Conservation (phyloP, 352 stramenopile genomes). For the Globisporangium lucens region DNA sequence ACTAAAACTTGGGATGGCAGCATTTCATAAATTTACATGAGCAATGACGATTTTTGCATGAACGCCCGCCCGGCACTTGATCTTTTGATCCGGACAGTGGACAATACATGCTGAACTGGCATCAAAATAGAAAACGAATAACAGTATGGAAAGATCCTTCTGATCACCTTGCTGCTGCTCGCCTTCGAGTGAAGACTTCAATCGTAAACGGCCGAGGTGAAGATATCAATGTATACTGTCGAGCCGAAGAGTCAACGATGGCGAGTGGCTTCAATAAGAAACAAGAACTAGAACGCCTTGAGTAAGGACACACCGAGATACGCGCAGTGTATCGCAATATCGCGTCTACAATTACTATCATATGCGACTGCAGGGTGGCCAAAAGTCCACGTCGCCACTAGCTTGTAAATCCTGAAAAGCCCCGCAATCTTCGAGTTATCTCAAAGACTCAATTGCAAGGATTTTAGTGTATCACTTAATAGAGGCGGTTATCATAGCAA, state of each 20-base stretch:
- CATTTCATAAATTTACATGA: background rate
- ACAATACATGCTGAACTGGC: background rate
- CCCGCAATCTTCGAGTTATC: background rate
- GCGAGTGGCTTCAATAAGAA: background rate
- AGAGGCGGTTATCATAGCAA: background rate
- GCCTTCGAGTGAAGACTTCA: background rate
- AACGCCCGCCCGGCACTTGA: background rate
- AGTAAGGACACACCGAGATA: background rate
- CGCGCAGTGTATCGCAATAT: background rate
- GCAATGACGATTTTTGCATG: background rate
- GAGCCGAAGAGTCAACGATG: background rate
- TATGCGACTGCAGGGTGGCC: background rate
- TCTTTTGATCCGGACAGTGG: background rate
- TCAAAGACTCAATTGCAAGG: background rate
- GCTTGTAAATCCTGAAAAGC: background rate
- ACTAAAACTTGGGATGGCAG: background rate
- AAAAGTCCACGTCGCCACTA: background rate
- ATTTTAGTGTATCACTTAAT: background rate
- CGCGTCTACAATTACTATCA: background rate
- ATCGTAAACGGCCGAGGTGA: background rate
- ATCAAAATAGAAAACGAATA: constrained; percentile 1
- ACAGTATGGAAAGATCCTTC: background rate
- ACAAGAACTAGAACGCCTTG: background rate
- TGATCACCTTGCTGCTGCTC: background rate
- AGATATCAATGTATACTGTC: background rate